Conservation (phyloP, 2,329 filamentous ascomycete species). For the Penicillium sp. region DNA sequence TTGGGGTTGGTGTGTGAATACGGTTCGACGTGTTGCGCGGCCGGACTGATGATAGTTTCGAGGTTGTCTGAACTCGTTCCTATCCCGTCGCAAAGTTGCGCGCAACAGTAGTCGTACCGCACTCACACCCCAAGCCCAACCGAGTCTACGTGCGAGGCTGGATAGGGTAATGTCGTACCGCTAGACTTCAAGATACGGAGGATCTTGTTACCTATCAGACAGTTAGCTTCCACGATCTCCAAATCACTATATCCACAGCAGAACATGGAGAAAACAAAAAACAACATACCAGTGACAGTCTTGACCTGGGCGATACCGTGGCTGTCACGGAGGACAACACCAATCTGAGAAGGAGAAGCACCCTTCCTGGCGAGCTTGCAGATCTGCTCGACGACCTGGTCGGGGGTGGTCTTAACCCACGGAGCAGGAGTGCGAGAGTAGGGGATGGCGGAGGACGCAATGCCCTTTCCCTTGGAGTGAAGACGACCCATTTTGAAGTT, state of each 20-base stretch:
- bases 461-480: conserved; percentile 99
- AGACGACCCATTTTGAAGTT: conserved; percentile 68
- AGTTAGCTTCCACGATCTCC: conserved; percentile 45
- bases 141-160: conserved; percentile 8
- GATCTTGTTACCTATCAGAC: conserved; percentile 89
- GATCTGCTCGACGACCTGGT: conserved; percentile 98
- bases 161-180: conserved; percentile 67
- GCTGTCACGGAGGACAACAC: conserved; percentile 96
- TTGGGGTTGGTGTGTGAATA: not conserved
- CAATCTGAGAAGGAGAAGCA: conserved; percentile 97
- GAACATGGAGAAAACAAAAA: no score
- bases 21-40: not conserved
- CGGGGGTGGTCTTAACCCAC: conserved; percentile 98
- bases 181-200: conserved; percentile 97
- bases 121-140: conserved; percentile 8
- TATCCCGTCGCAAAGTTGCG: not conserved
- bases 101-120: not conserved
- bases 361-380: conserved; percentile 99
- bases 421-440: conserved; percentile 92
- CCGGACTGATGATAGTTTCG: conserved; percentile 1
- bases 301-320: conserved; percentile 99
- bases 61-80: conserved; percentile 7
- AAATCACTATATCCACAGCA: not conserved
- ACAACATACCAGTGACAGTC: conserved; percentile 83
- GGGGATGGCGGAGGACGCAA: conserved; percentile 91